Percentiles rank a stretch among this genome's conserved stretches.
phyloP scores from a whole-genome alignment of 2,329 filamentous ascomycete species.

The Curvularia sp. region DNA sequence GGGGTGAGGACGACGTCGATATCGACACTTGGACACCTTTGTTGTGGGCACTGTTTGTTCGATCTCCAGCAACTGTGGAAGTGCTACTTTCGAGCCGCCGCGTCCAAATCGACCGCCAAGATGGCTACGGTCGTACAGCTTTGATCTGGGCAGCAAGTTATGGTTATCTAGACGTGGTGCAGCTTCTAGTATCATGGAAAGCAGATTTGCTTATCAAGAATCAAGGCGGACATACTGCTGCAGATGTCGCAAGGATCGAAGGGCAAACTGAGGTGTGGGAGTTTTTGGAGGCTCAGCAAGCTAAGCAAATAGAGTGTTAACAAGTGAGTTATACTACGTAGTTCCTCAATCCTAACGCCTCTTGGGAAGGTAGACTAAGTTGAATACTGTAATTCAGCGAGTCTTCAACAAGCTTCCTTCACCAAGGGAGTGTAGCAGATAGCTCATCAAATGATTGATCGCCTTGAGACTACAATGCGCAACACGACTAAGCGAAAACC shows the following conservation, averaged over 20 bases:
- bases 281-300: slow-evolving; percentile 12
- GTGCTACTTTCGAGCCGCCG: slow-evolving; percentile 38
- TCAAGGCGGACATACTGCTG: slow-evolving; percentile 21
- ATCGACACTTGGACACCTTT: slow-evolving; percentile 49
- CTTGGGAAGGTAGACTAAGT: too few species aligned
- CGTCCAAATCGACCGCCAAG: slow-evolving; percentile 43
- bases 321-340: background rate
- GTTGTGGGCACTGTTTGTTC: slow-evolving; percentile 44
- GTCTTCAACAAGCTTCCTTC: too few species aligned
- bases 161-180: slow-evolving; percentile 38
- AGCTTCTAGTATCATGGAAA: slow-evolving; percentile 22
- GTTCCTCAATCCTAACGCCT: too few species aligned
- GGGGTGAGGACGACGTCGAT: slow-evolving; percentile 45
- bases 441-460: too few species aligned
- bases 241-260: slow-evolving; percentile 22
- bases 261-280: slow-evolving; percentile 27
- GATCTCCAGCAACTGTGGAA: slow-evolving; percentile 38
- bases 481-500: too few species aligned
- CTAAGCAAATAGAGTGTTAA: background rate
- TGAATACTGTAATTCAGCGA: too few species aligned
- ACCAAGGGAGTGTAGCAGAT: too few species aligned
- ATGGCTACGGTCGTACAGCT: slow-evolving; percentile 37
- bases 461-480: too few species aligned
- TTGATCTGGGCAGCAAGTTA: slow-evolving; percentile 49
- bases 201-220: slow-evolving; percentile 21